phyloP scores from a whole-genome alignment of 2,329 filamentous ascomycete species.

The Daldinia sp. region DNA sequence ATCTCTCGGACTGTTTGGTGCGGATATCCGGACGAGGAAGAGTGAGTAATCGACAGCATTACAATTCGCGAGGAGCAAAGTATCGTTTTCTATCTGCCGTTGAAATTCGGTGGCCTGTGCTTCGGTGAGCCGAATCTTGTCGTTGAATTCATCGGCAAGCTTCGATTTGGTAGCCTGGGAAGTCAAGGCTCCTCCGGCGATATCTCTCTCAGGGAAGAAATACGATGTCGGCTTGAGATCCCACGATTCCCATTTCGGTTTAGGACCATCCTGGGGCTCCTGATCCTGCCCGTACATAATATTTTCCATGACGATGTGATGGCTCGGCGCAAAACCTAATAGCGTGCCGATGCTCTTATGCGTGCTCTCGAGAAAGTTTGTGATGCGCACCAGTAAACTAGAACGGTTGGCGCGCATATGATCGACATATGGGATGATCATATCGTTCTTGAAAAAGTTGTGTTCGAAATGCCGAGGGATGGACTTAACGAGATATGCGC shows the following conservation, averaged over 20 bases:
- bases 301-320: slow-evolving; percentile 84
- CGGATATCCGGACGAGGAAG: slow-evolving; percentile 66
- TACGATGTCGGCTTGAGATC: slow-evolving; percentile 79
- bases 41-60: slow-evolving; percentile 81
- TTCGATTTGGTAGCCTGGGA: slow-evolving; percentile 71
- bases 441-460: slow-evolving; percentile 71
- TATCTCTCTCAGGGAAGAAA: slow-evolving; percentile 78
- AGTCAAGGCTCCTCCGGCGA: slow-evolving; percentile 69
- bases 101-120: slow-evolving; percentile 65
- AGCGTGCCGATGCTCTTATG: slow-evolving; percentile 66
- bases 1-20: slow-evolving; percentile 35
- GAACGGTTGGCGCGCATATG: slow-evolving; percentile 68
- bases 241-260: slow-evolving; percentile 70
- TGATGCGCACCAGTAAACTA: slow-evolving; percentile 75
- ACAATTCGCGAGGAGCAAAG: slow-evolving; percentile 65
- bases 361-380: slow-evolving; percentile 69
- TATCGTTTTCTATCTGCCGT: slow-evolving; percentile 66
- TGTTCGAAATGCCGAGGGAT: slow-evolving; percentile 75
- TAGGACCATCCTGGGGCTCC: slow-evolving; percentile 47
- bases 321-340: slow-evolving; percentile 68
- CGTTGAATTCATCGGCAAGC: slow-evolving; percentile 72
- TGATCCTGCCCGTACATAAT: slow-evolving; percentile 67
- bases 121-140: slow-evolving; percentile 66
- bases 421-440: slow-evolving; percentile 69
- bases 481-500: slow-evolving; percentile 75